A percentile compares a stretch with the other conserved stretches of the same genome.
Evolutionary conservation across 805 yeast genomes (phyloP).

Genomic region (Hanseniaspora valbyensis): DNA sequence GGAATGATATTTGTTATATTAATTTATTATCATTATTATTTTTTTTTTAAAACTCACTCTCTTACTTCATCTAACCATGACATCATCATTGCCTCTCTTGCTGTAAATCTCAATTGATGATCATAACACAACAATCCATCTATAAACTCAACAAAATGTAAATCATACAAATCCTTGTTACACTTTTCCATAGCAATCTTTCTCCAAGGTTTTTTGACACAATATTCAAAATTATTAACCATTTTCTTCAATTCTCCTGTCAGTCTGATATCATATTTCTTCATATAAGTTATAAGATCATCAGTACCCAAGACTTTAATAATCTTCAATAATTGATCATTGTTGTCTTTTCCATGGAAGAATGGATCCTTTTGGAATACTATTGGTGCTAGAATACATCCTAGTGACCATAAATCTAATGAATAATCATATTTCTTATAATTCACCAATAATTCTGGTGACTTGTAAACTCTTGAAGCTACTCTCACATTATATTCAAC

Average conservation of each 20-base stretch:
- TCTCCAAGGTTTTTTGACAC: slow-evolving; percentile 78
- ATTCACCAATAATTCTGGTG: slow-evolving; percentile 82
- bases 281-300: slow-evolving; percentile 54
- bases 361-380: slow-evolving; percentile 85
- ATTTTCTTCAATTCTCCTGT: slow-evolving; percentile 69
- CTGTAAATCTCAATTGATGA: slow-evolving; percentile 80
- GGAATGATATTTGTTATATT: no score
- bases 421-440: slow-evolving; percentile 84
- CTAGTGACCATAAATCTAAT: slow-evolving; percentile 86
- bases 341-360: slow-evolving; percentile 82
- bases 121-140: slow-evolving; percentile 74
- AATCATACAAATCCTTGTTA: slow-evolving; percentile 51
- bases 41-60: neutral
- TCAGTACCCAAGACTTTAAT: slow-evolving; percentile 81
- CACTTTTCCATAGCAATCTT: slow-evolving; percentile 53
- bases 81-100: slow-evolving; percentile 78
- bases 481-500: slow-evolving; percentile 87
- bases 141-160: slow-evolving; percentile 69
- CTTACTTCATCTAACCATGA: slow-evolving; percentile 29
- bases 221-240: slow-evolving; percentile 36
- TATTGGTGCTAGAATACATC: slow-evolving; percentile 85
- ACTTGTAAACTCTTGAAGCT: slow-evolving; percentile 85
- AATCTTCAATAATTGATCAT: slow-evolving; percentile 83
- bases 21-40: neutral
- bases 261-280: slow-evolving; percentile 59